Evolutionary conservation across 805 yeast species (phyloP), one percentile per base, ranked within the genome.

Genomic region (Lachancea nothofagi): DNA sequence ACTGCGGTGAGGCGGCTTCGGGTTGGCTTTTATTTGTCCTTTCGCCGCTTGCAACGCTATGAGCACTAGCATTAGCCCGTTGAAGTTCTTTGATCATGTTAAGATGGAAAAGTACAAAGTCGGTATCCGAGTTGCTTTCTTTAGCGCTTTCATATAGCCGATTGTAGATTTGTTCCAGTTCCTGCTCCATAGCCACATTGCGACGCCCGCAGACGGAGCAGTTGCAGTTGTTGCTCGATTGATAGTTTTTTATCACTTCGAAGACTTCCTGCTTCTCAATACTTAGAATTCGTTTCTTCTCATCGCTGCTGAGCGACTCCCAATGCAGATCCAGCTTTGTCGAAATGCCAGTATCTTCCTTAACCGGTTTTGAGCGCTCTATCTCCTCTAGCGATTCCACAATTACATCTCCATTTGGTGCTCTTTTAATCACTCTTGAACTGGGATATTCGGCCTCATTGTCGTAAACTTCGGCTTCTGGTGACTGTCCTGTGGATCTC

Each of bases 201-300:
- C 83, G 80, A 33, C 84, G 73, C 2, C 89, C 90, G 64, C 96
- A 89, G 14, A 77, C 77, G 3, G 78, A 66, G 57, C 96, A 89
- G 42, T 76, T 71, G 57, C 96, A 88, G 10, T 57, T 59, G 41
- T 54, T 38, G 25, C 47, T 51, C 46, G 70, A 68, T 53, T 77
- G 80, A 53, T 77, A 78, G 43, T 72, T 77, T 44, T 72, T 75
- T 58, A 86, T 75, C 30, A 77, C 70, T 35, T 72, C 74, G 61
- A 83, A 69, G 1, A 88, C 78, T 29, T 84, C 78, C 33, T 75
- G 75, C 55, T 79, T 81, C 48, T 83, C 85, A 31, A 84, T 74
- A 50, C 73, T 70, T 22, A 84, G 72, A 18, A 87, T 70, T 22
- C 72, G 65, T 49, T 73, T 69, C 50, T 83, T 81, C 48, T 76